A percentile compares a stretch with the other conserved stretches of the same genome.
Evolutionary conservation across 352 stramenopile genomes (phyloP).

Genomic region (Thalassiosira sp.): DNA sequence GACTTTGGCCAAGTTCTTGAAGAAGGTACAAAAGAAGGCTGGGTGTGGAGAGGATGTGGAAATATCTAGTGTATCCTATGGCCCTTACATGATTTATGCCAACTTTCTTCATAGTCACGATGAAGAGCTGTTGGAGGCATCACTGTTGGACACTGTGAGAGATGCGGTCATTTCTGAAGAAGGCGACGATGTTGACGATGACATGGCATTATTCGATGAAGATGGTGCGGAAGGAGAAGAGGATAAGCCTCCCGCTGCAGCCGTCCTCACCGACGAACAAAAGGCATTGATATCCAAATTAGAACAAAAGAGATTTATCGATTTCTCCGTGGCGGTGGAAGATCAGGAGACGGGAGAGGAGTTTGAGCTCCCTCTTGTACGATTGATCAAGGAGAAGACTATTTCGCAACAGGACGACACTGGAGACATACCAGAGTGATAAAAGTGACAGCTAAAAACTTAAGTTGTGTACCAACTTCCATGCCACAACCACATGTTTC

Average conservation of each 20-base stretch:
- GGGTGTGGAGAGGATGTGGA: slow-evolving; percentile 48
- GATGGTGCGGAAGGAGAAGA: slow-evolving; percentile 1
- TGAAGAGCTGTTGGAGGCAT: slow-evolving; percentile 61
- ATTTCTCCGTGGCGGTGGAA: slow-evolving; percentile 73
- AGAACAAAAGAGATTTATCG: slow-evolving; percentile 47
- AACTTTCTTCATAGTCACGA: slow-evolving; percentile 79
- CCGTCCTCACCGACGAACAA: slow-evolving; percentile 38
- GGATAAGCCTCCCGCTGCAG: background rate
- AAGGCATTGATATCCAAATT: slow-evolving; percentile 34
- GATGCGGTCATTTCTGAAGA: slow-evolving; percentile 58
- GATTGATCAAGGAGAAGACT: slow-evolving; percentile 20
- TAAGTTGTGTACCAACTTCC: too few relatives aligned
- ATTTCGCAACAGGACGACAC: too few relatives aligned
- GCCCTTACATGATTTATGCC: slow-evolving; percentile 78
- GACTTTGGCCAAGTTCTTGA: slow-evolving; percentile 57
- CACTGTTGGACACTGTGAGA: slow-evolving; percentile 62
- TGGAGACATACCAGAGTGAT: too few relatives aligned
- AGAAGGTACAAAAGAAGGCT: slow-evolving; percentile 58
- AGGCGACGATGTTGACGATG: slow-evolving; percentile 64
- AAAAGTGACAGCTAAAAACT: too few relatives aligned
- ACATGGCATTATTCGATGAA: slow-evolving; percentile 44
- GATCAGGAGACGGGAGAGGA: slow-evolving; percentile 71
- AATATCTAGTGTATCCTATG: slow-evolving; percentile 70
- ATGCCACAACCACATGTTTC: too few relatives aligned
- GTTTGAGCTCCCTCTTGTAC: slow-evolving; percentile 65